Percentiles rank a stretch among this genome's conserved stretches.
These are phyloP conservation scores for Botryosphaeria dothidea DNA, from an alignment of 2,329 filamentous ascomycete species.

Conservation along the genomic window DNA sequence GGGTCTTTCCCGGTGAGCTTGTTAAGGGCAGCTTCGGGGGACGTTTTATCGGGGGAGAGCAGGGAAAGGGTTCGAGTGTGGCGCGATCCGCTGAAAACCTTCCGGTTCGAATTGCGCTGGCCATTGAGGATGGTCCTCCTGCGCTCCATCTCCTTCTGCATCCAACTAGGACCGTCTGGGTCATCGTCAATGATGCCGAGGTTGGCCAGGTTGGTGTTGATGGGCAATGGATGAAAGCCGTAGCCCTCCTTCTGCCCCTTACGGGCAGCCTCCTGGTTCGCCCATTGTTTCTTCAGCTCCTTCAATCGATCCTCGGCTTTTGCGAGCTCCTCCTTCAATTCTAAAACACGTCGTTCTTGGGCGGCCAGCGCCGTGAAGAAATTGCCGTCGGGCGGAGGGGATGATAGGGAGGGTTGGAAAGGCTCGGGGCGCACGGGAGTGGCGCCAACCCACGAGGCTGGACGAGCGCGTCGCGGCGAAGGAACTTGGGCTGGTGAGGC, in stretches of 20 bases:
- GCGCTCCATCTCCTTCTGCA: conserved; percentile 68
- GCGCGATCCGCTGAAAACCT: conserved; percentile 63
- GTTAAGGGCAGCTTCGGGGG: conserved; percentile 37
- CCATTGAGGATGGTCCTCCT: conserved; percentile 65
- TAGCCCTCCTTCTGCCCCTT: conserved; percentile 57
- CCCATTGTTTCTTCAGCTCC: conserved; percentile 81
- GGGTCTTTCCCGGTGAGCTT: conserved; percentile 33
- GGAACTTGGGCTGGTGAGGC: conserved; percentile 32
- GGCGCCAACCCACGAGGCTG: conserved; percentile 40
- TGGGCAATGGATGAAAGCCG: conserved; percentile 56
- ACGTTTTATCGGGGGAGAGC: conserved; percentile 62
- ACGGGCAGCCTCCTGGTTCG: conserved; percentile 71
- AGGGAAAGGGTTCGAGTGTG: conserved; percentile 74
- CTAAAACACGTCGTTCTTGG: conserved; percentile 87
- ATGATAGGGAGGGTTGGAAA: conserved; percentile 6
- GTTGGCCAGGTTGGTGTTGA: conserved; percentile 45
- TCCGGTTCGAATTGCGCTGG: conserved; percentile 51
- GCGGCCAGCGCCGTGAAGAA: conserved; percentile 89
- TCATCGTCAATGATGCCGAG: conserved; percentile 38
- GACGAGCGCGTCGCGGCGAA: conserved; percentile 35
- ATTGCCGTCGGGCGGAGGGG: conserved; percentile 32
- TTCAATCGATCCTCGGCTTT: conserved; percentile 77
- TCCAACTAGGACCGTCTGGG: conserved; percentile 47
- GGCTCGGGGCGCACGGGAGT: conserved; percentile 31
- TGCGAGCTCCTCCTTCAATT: conserved; percentile 84